Conservation (phyloP, 176 grass and related monocot genomes). For the Carex cristatella region DNA sequence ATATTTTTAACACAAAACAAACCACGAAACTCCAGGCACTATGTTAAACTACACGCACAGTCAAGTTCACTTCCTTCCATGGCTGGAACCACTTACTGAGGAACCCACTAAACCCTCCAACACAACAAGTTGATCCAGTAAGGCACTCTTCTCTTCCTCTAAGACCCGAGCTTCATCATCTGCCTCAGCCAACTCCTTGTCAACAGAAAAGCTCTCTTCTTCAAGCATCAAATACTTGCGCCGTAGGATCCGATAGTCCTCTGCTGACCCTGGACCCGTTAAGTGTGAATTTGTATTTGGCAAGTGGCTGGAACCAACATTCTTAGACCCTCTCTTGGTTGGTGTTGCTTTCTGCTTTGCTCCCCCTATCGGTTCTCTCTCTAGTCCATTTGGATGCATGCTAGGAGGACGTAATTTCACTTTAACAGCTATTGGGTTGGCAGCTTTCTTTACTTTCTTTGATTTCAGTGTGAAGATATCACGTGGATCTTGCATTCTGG, state of each 20-base stretch:
- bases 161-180: constrained; percentile 51
- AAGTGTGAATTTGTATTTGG: constrained; percentile 38
- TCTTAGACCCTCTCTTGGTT: constrained; percentile 45
- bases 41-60: not conserved
- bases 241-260: constrained; percentile 63
- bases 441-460: constrained; percentile 49
- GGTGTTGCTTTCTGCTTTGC: constrained; percentile 35
- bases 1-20: not conserved
- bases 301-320: constrained; percentile 4
- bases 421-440: constrained; percentile 1
- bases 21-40: not conserved
- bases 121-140: constrained; percentile 94
- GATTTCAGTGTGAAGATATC: constrained; percentile 32
- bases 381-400: constrained; percentile 34
- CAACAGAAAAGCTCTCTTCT: constrained; percentile 71
- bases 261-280: constrained; percentile 40
- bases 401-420: not conserved
- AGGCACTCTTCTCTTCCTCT: constrained; percentile 52
- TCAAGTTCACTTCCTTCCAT: constrained; percentile 7
- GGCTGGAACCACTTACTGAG: not conserved
- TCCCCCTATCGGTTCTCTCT: constrained; percentile 26
- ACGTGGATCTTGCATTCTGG: constrained; percentile 49
- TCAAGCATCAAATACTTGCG: constrained; percentile 79
- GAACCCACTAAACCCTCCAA: constrained; percentile 82
- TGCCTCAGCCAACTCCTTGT: constrained; percentile 44